Conservation (phyloP, 805 yeast genomes). For the Candida ponderosae region DNA sequence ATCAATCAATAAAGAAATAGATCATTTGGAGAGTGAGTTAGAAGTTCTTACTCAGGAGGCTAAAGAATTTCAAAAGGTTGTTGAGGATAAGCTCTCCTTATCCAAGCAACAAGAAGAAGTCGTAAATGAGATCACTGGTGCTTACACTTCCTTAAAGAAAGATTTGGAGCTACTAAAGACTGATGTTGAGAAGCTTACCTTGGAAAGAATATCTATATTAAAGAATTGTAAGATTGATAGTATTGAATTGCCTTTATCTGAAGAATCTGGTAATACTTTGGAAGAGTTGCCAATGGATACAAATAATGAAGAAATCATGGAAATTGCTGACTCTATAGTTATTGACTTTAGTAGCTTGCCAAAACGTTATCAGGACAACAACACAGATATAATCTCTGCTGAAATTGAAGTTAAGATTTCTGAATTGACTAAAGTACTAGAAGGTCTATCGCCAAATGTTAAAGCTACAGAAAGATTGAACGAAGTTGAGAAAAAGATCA, state of each 20-base stretch:
- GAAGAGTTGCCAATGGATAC: constrained; percentile 51
- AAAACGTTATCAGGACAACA: constrained; percentile 31
- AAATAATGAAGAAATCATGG: constrained; percentile 30
- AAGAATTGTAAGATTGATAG: constrained; percentile 72
- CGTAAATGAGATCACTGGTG: constrained; percentile 26
- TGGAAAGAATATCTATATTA: constrained; percentile 51
- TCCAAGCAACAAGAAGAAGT: constrained; percentile 42
- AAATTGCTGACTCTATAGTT: constrained; percentile 38
- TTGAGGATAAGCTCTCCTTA: constrained; percentile 22
- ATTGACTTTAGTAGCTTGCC: constrained; percentile 46
- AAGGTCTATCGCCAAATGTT: constrained; percentile 62
- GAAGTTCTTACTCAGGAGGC: constrained; percentile 29
- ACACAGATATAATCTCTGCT: constrained; percentile 19
- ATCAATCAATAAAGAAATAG: constrained; percentile 24
- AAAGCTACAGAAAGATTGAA: constrained; percentile 71
- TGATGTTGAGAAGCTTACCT: constrained; percentile 40
- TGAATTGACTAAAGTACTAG: constrained; percentile 24
- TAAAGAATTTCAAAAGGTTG: constrained; percentile 22
- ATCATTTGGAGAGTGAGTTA: constrained; percentile 31
- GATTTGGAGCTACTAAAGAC: constrained; percentile 38
- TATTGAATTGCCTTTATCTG: constrained; percentile 51
- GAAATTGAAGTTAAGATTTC: constrained; percentile 32
- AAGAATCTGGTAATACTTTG: constrained; percentile 37
- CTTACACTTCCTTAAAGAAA: constrained; percentile 23
- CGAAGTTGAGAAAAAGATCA: constrained; percentile 56